Evolutionary conservation across 768 basidiomycete genomes (phyloP).

Genomic region (Rhizopogon rudus): DNA sequence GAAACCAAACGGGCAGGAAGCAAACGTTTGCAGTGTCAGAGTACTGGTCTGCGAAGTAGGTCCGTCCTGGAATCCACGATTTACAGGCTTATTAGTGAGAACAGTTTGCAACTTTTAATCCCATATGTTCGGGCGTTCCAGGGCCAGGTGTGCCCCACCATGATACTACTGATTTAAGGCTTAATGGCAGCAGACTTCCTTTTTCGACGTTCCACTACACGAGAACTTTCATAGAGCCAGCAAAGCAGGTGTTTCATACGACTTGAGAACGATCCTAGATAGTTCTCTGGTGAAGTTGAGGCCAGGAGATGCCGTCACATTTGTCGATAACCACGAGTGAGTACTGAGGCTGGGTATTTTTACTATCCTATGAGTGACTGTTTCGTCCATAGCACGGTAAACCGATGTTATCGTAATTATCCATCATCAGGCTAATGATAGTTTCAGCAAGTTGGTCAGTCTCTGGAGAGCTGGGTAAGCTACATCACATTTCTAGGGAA

Average conservation of each 20-base stretch:
- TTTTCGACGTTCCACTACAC: constrained; percentile 91
- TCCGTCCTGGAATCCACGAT: neutral
- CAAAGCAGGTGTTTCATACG: constrained; percentile 58
- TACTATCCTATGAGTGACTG: neutral
- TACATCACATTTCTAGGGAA: neutral
- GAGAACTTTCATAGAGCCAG: constrained; percentile 79
- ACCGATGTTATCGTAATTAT: constrained; percentile 5
- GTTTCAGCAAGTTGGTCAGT: constrained; percentile 61
- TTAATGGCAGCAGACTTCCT: constrained; percentile 53
- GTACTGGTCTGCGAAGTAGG: constrained; percentile 76
- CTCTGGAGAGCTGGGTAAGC: constrained; percentile 78
- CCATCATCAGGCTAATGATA: neutral
- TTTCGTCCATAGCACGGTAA: constrained; percentile 52
- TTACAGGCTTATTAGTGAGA: neutral
- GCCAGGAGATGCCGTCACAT: constrained; percentile 83
- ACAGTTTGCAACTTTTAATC: constrained; percentile 45
- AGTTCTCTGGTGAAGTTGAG: constrained; percentile 60
- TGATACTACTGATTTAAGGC: neutral
- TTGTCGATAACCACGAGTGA: constrained; percentile 89
- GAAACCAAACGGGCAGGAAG: constrained; percentile 36
- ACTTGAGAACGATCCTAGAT: constrained; percentile 71
- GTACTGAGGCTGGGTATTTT: constrained; percentile 17
- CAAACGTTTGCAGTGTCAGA: constrained; percentile 71
- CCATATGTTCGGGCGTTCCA: constrained; percentile 57
- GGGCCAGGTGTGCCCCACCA: constrained; percentile 48